Evolutionary conservation across 2,329 filamentous ascomycete genomes (phyloP).

Genomic region (Orbilia ellipsospora): DNA sequence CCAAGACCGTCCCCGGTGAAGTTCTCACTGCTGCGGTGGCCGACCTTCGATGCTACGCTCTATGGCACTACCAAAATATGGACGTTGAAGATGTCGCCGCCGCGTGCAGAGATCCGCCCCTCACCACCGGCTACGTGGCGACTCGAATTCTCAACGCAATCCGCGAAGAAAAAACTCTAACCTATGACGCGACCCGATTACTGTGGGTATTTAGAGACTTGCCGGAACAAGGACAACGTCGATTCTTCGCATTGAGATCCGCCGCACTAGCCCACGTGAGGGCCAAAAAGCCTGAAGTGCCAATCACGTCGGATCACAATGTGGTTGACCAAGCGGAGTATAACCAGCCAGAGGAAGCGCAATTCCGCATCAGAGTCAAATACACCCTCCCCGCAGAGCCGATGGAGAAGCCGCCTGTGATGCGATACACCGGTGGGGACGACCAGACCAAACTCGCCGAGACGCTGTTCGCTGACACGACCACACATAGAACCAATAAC

Average conservation of each 20-base stretch:
- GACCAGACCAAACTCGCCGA: neutral
- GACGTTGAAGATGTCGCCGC: conserved; percentile 66
- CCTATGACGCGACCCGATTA: conserved; percentile 43
- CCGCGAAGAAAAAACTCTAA: conserved; percentile 63
- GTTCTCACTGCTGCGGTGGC: conserved; percentile 57
- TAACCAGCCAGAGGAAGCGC: too few species aligned
- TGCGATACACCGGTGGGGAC: neutral
- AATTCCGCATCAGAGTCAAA: too few species aligned
- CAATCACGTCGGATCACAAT: too few species aligned
- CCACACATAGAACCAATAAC: neutral
- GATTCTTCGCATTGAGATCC: conserved; percentile 18
- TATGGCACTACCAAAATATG: conserved; percentile 72
- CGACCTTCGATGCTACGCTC: conserved; percentile 70
- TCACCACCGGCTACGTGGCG: conserved; percentile 69
- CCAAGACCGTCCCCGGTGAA: conserved; percentile 51
- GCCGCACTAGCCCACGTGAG: neutral
- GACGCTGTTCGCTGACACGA: neutral
- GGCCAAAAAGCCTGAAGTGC: too few species aligned
- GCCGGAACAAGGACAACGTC: conserved; percentile 21
- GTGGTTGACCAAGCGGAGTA: too few species aligned
- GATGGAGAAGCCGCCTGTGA: neutral
- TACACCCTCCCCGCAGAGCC: neutral
- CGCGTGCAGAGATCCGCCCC: conserved; percentile 71
- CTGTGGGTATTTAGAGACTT: conserved; percentile 29
- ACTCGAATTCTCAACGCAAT: conserved; percentile 71